Conservation (phyloP, 345 rosid species). For the Acer yangbiense region DNA sequence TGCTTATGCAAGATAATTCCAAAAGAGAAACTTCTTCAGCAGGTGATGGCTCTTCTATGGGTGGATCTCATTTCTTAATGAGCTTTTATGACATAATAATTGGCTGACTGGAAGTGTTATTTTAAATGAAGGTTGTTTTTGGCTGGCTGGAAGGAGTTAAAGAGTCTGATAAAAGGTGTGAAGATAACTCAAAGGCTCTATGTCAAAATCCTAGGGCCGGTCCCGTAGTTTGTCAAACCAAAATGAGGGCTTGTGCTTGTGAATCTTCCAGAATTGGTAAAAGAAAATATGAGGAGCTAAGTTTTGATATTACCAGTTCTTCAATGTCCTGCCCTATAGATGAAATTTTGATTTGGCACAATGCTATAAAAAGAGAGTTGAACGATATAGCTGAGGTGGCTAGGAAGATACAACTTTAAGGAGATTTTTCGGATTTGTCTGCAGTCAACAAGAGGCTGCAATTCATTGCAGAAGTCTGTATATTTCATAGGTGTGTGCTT, state of each 20-base stretch:
- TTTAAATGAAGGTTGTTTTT: slow-evolving; percentile 45
- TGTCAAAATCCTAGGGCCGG: slow-evolving; percentile 24
- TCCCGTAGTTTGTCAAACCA: slow-evolving; percentile 20
- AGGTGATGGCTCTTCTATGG: slow-evolving; percentile 43
- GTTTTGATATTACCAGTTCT: slow-evolving; percentile 28
- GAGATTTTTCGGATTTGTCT: slow-evolving; percentile 54
- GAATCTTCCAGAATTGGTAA: slow-evolving; percentile 43
- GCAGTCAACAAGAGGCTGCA: slow-evolving; percentile 56
- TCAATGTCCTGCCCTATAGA: slow-evolving; percentile 46
- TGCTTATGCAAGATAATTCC: slow-evolving; percentile 71
- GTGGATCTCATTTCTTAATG: neutral
- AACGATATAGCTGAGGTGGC: slow-evolving; percentile 55
- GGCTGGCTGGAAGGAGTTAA: slow-evolving; percentile 56
- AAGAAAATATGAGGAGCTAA: slow-evolving; percentile 49
- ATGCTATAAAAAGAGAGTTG: slow-evolving; percentile 54
- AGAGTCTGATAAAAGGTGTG: slow-evolving; percentile 29
- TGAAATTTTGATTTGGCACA: slow-evolving; percentile 66
- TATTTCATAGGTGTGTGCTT: slow-evolving; percentile 54
- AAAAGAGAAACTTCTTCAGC: slow-evolving; percentile 63
- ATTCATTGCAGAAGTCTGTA: slow-evolving; percentile 68
- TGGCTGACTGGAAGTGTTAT: slow-evolving; percentile 29
- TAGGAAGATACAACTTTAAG: slow-evolving; percentile 47
- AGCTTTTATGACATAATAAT: neutral
- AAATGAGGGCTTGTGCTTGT: slow-evolving; percentile 39
- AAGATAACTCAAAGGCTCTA: slow-evolving; percentile 21